phyloP scores from a whole-genome alignment of 2,329 filamentous ascomycete species.

The Colletotrichum abscissum region DNA sequence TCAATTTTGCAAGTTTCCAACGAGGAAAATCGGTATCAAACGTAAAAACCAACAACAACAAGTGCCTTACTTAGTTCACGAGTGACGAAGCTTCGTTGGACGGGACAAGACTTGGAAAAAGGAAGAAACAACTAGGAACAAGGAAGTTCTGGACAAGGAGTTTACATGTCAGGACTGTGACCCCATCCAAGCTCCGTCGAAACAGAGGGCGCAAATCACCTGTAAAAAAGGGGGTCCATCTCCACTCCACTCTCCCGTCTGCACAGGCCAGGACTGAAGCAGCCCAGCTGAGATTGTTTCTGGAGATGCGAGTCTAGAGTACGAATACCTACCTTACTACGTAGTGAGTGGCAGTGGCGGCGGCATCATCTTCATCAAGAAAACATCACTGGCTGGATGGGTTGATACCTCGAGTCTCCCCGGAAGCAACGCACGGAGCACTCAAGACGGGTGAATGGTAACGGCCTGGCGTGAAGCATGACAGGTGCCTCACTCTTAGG shows the following conservation, averaged over 20 bases:
- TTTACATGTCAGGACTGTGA: conserved; percentile 24
- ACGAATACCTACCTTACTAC: too few species aligned
- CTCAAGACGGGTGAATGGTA: background rate
- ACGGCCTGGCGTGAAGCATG: background rate
- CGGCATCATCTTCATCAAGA: background rate
- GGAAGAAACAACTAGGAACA: background rate
- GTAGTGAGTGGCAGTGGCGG: background rate
- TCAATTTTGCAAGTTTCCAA: background rate
- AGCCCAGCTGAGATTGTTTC: background rate
- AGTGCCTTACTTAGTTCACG: background rate
- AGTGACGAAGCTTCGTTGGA: background rate
- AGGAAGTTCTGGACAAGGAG: background rate
- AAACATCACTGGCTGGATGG: background rate
- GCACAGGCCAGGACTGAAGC: conserved; percentile 14
- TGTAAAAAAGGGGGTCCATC: conserved; percentile 28
- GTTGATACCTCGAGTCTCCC: conserved; percentile 17
- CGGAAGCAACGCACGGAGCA: conserved; percentile 26
- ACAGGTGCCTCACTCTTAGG: background rate
- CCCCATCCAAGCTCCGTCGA: conserved; percentile 30
- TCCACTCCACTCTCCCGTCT: conserved; percentile 31
- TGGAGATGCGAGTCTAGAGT: background rate
- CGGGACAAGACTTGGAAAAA: background rate
- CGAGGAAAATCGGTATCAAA: background rate
- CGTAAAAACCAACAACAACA: background rate
- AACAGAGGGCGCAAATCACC: conserved; percentile 32